Base-by-base conservation (phyloP, 306 rosid genomes). In the Vachellia collinsii region DNA sequence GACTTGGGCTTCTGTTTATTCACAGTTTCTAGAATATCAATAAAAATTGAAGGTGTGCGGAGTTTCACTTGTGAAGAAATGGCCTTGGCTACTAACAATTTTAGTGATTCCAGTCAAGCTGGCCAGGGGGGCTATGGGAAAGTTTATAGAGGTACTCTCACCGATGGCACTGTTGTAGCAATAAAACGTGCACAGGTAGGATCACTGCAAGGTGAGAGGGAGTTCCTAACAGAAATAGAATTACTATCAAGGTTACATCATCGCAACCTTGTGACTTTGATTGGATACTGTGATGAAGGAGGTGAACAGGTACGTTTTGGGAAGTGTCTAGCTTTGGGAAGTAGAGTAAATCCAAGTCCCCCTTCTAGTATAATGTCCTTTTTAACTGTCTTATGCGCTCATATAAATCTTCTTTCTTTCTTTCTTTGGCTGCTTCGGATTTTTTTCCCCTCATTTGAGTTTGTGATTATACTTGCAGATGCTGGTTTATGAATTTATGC, bases 401-500 rank as follows among this genome's bases (percentile, higher is more conserved):
- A 6, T 43, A 62, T 34, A 19, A 44, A 53, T 63, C 63, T 58
- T 29, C 34, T 65, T 74, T 37, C 23, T 62, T 72, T 77, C 47
- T 70, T 73, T 83, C 50, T 82, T 16, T 81, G 73, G 56, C 41
- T 74, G 46, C 29, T 10, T 77, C 65, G 85, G 23, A 76, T 42
- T 58, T 82, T 82, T 64, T 79, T 77, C 11, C 20, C 11, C 53
- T 58, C 64, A 65, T 86, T 58, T 83, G 44, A 48, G 11, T 34
- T 48, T 72, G 16, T 51, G 78, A 72, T 72, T 85, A 63, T 86
- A 71, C 75, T 34, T 89, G 94, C 97, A 96, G 99, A 96, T 93
- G 98, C 83, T 96, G 87, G 91, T 89, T 68, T 96, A 96, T 84
- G 98, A 96, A 84, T 96, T 86, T 67, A 96, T 96, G 98, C 34